These are phyloP conservation scores for Colletotrichum zoysiae DNA, from an alignment of 2,329 filamentous ascomycete genomes.

Conservation along the genomic window DNA sequence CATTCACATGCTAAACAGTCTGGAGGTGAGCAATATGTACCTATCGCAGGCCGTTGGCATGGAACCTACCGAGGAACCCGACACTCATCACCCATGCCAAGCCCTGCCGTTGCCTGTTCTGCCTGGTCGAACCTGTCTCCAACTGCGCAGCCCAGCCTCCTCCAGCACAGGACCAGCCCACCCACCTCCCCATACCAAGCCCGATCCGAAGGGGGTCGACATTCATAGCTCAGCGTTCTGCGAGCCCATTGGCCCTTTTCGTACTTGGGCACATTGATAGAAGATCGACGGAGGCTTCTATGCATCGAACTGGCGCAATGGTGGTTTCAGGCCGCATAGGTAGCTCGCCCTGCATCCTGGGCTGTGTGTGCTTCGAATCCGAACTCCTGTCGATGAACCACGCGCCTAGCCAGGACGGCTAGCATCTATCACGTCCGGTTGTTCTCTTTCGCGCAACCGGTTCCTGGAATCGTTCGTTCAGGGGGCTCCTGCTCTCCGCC, in stretches of 20 bases:
- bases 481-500: slow-evolving; percentile 38
- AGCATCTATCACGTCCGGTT: slow-evolving; percentile 38
- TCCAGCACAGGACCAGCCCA: slow-evolving; percentile 20
- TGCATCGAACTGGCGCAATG: slow-evolving; percentile 41
- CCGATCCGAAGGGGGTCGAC: slow-evolving; percentile 16
- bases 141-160: slow-evolving; percentile 10
- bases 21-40: slow-evolving; percentile 26
- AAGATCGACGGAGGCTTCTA: slow-evolving; percentile 23
- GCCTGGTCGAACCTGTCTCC: slow-evolving; percentile 24
- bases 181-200: slow-evolving; percentile 19
- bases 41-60: slow-evolving; percentile 20
- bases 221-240: slow-evolving; percentile 12
- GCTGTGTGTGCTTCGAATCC: slow-evolving; percentile 40
- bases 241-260: slow-evolving; percentile 12
- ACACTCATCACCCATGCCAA: slow-evolving; percentile 11
- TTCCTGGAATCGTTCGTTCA: slow-evolving; percentile 39
- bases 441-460: slow-evolving; percentile 33
- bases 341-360: slow-evolving; percentile 31
- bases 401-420: slow-evolving; percentile 32
- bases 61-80: slow-evolving; percentile 36
- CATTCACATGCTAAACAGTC: slow-evolving; percentile 39
- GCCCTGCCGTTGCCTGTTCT: slow-evolving; percentile 18
- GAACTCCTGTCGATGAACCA: slow-evolving; percentile 33
- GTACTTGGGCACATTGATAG: slow-evolving; percentile 1
- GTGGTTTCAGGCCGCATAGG: slow-evolving; percentile 40